Conservation (phyloP, 345 rosid species). For the Brassica nigra region DNA sequence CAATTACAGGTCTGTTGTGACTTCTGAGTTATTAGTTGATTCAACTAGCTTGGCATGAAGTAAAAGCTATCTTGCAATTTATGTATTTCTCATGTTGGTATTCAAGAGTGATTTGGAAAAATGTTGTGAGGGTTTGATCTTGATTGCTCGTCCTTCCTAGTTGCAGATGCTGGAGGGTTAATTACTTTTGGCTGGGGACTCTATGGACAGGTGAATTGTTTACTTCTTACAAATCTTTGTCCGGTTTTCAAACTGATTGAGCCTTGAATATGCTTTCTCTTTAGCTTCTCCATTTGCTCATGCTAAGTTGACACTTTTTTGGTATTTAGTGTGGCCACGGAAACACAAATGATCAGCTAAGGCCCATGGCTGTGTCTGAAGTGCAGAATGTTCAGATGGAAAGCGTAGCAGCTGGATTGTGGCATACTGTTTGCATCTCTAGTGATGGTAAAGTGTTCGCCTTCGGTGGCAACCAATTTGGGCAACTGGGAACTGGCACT, state of each 20-base stretch:
- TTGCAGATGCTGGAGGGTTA: conserved; percentile 71
- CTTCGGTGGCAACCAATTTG: conserved; percentile 93
- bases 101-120: neutral
- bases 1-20: conserved; percentile 63
- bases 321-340: conserved; percentile 78
- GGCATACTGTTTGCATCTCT: conserved; percentile 79
- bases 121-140: neutral
- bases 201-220: conserved; percentile 68
- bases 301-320: conserved; percentile 8
- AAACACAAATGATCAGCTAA: conserved; percentile 64
- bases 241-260: neutral
- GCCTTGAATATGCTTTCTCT: neutral
- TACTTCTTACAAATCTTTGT: neutral
- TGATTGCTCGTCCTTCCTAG: conserved; percentile 22
- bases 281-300: conserved; percentile 2
- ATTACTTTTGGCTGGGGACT: conserved; percentile 93
- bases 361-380: conserved; percentile 65
- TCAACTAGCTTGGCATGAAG: neutral
- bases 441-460: conserved; percentile 65
- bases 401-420: conserved; percentile 71
- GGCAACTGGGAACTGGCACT: conserved; percentile 77
- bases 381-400: conserved; percentile 50
- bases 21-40: conserved; percentile 3
- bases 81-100: neutral
- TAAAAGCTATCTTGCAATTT: neutral